Base-by-base conservation (phyloP, 257 asterid species). In the Verbascum thapsus region DNA sequence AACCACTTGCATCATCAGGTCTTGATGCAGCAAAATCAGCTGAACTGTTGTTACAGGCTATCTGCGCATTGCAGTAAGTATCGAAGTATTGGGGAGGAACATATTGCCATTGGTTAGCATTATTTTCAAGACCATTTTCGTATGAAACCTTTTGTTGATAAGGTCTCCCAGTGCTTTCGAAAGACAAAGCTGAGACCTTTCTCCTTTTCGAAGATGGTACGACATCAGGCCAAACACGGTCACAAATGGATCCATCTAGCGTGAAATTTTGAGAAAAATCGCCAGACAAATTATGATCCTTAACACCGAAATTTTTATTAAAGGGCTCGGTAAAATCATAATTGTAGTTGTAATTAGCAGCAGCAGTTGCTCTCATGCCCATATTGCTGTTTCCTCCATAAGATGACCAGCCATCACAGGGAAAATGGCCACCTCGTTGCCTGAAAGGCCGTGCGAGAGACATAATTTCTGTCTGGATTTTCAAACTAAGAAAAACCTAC, bases 131-230 rank as follows among this genome's bases (percentile, higher is more conserved):
- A 57, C 64, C 78, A 57, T 47, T 57, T 15, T 35, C 58, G 26
- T 63, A 55, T 8, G 44, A 35, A 34, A 41, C 16, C 51, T 61
- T 76, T 41, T 80, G 83, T 48, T 87, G 85, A 76, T 72, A 75
- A 42, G 85, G 76, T 71, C 75, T 74, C 53, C 72, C 76, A 38
- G 59, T 50, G 56, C 48, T 72, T 67, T 80, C 95, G 71, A 71
- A 69, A 61, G 86, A 62, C 42, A 82, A 72, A 68, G 65, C 61
- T n/a, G 83, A 75, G 54, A 86, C 44, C 81, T 85, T 89, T 78
- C 96, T 87, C 79, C 80, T 83, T 74, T 89, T 89, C 1, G 74
- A 52, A 67, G 91, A 76, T 61, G 83, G 81, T n/a, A 72, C 66
- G 26, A 54, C 56, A 17, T 84, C 95, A 45, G 80, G 76, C 72